Evolutionary conservation across 164 flowering plant genomes (phyloP), one percentile per base, ranked within the genome.

Genomic region (Magnolia sinica): DNA sequence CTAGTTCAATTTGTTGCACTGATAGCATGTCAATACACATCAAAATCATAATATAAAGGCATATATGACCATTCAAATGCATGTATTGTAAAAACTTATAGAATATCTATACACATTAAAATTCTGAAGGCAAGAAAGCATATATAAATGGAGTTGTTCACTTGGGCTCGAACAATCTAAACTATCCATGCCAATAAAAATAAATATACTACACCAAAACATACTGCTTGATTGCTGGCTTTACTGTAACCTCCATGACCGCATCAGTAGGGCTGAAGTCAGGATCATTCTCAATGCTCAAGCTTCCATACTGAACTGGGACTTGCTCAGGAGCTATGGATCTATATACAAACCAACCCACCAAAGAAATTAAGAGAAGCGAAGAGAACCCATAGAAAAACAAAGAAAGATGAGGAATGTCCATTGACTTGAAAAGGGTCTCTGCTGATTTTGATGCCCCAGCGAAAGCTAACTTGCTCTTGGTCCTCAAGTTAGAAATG

Each of bases 391-490:
- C 61, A 55, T 10, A 16, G 29, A 55, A 16, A 55, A 55, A 22
- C 10, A 31, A 18, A 73, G 55, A 1, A 14, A 3, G 68, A 52
- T n/a, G 45, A 8, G 50, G 59, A 51, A 63, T 24, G 4, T 19
- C 20, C 1, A 81, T 90, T 80, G 10, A 92, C 98, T 86, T 93
- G 91, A 92, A 91, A 76, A 95, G 93, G 80, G 94, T 89, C 16
- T 93, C 98, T 66, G 98, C 79, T 61, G 96, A 79, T 77, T 84
- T 91, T 3, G 97, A 84, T 59, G 96, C 93, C 0, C 97, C 92
- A 0, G 93, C 96, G 79, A 87, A 89, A 7, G 92, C 94, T 80
- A 93, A 89, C 87, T 95, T 95, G 97, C 99, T 95, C 90, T 89
- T 93, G 82, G 95, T 91, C 82, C 99, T 91, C 74, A 91, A 0